phyloP scores from a whole-genome alignment of 371 early-diverging fungal genomes.

The Zancudomyces culisetae region DNA sequence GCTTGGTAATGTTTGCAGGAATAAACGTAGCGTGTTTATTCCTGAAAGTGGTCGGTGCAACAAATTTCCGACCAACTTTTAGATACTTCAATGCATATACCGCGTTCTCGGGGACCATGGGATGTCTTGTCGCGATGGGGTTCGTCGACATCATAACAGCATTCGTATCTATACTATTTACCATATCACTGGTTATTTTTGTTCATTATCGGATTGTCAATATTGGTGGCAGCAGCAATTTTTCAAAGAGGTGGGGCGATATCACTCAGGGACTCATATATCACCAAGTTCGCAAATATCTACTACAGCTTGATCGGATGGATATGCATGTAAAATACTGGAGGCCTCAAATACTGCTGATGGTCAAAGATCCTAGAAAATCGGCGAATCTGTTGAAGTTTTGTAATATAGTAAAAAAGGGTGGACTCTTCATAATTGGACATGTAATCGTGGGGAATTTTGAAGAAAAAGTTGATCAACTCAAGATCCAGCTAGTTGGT shows the following conservation, averaged over 20 bases:
- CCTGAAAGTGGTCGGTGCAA: conserved; percentile 35
- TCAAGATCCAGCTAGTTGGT: conserved; percentile 21
- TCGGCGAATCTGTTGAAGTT: conserved; percentile 31
- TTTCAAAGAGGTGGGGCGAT: conserved; percentile 44
- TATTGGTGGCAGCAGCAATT: conserved; percentile 10
- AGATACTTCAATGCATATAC: conserved; percentile 38
- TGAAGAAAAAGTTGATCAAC: conserved; percentile 22
- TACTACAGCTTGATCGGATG: conserved; percentile 33
- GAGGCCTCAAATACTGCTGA: conserved; percentile 39
- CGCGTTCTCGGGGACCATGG: conserved; percentile 27
- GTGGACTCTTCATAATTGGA: conserved; percentile 37
- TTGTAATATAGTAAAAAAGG: conserved; percentile 42
- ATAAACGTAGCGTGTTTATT: conserved; percentile 40
- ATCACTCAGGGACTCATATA: conserved; percentile 40
- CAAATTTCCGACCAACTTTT: conserved; percentile 44
- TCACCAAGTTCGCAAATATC: conserved; percentile 45
- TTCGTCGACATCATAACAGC: conserved; percentile 31
- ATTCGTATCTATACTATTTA: conserved; percentile 24
- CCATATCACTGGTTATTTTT: conserved; percentile 26
- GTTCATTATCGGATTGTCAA: conserved; percentile 25
- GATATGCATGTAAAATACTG: conserved; percentile 44
- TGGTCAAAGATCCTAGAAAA: conserved; percentile 31
- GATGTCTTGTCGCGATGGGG: conserved; percentile 11
- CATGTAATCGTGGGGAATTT: conserved; percentile 34
- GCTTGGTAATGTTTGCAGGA: conserved; percentile 32